Percentiles rank a stretch among this genome's conserved stretches.
Evolutionary conservation across 768 basidiomycete genomes (phyloP).

Genomic region (Podaxis pistillaris): DNA sequence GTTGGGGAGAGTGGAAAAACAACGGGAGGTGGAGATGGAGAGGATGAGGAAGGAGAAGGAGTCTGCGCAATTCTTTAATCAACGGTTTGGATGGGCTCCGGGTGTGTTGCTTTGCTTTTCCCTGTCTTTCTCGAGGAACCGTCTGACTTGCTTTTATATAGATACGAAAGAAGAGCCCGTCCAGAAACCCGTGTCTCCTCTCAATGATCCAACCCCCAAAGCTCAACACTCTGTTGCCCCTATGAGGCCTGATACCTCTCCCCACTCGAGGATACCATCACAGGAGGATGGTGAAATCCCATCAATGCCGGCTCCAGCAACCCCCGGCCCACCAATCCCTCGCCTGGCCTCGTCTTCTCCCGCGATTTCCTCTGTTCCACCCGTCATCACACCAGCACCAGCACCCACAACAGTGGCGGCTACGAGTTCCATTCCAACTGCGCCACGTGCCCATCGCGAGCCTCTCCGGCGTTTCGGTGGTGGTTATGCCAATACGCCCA

Average conservation of each 20-base stretch:
- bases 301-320: not conserved
- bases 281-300: conserved; percentile 55
- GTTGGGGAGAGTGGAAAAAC: not conserved
- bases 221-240: too few species aligned
- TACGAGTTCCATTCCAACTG: not conserved
- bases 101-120: too few species aligned
- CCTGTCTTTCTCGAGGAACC: too few species aligned
- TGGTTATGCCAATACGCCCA: not conserved
- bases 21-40: not conserved
- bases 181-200: not conserved
- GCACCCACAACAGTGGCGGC: not conserved
- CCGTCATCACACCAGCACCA: not conserved
- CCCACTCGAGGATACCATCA: conserved; percentile 23
- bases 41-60: not conserved
- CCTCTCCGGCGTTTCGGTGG: not conserved
- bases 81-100: too few species aligned
- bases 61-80: too few species aligned
- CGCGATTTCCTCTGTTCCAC: too few species aligned
- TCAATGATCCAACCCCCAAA: conserved; percentile 17
- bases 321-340: too few species aligned
- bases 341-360: not conserved
- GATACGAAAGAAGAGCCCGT: not conserved
- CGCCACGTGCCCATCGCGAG: not conserved
- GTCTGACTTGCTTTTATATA: too few species aligned
- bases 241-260: too few species aligned